Evolutionary conservation across 1,284 basidiomycete species (phyloP).

Genomic region (Boletus hoseneyae): DNA sequence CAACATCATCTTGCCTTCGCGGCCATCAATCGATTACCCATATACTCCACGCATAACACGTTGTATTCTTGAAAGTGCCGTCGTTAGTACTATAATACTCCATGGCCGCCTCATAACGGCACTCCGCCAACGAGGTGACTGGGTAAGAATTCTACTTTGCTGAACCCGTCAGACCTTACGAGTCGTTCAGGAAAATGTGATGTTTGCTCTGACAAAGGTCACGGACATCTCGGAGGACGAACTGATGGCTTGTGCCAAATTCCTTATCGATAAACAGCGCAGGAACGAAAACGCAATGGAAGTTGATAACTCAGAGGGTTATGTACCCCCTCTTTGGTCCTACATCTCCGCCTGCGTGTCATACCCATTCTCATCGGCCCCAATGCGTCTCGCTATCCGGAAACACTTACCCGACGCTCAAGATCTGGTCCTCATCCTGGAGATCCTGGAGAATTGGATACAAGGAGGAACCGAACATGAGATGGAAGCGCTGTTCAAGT

Average conservation of each 20-base stretch:
- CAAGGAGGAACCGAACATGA: slow-evolving; percentile 40
- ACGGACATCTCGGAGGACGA: slow-evolving; percentile 62
- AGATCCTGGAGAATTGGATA: slow-evolving; percentile 56
- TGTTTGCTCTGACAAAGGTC: slow-evolving; percentile 50
- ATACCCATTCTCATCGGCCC: slow-evolving; percentile 50
- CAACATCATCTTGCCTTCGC: slow-evolving; percentile 42
- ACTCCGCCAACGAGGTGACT: slow-evolving; percentile 54
- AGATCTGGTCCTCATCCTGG: slow-evolving; percentile 49
- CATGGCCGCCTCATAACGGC: slow-evolving; percentile 51
- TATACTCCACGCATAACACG: slow-evolving; percentile 49
- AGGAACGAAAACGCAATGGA: slow-evolving; percentile 49
- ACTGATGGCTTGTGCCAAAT: slow-evolving; percentile 48
- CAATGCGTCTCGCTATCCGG: slow-evolving; percentile 55
- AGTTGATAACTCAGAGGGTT: slow-evolving; percentile 42
- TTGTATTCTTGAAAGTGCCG: slow-evolving; percentile 49
- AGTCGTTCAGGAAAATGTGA: slow-evolving; percentile 47
- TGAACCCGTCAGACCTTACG: slow-evolving; percentile 1
- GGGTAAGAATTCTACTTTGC: slow-evolving; percentile 45
- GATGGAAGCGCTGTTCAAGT: slow-evolving; percentile 39
- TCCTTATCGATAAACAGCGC: slow-evolving; percentile 37
- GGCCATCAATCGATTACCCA: slow-evolving; percentile 26
- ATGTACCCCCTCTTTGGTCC: slow-evolving; percentile 42
- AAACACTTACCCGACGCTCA: slow-evolving; percentile 51
- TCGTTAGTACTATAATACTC: slow-evolving; percentile 59
- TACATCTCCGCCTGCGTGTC: slow-evolving; percentile 51